Evolutionary conservation across 805 yeast species (phyloP).

Genomic region (Candida krabiensis): DNA sequence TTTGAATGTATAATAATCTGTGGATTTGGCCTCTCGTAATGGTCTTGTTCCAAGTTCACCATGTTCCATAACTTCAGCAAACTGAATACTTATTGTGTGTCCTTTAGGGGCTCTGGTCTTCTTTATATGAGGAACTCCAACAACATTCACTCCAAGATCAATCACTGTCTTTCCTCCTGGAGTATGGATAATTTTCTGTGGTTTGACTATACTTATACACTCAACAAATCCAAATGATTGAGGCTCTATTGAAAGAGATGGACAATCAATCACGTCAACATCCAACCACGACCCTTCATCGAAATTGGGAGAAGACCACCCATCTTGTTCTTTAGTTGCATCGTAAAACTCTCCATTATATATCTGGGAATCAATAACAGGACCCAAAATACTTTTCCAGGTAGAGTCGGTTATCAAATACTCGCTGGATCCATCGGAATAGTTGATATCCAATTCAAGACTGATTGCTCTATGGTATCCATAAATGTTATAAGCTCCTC

Average conservation of each 20-base stretch:
- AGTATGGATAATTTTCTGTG: constrained; percentile 15
- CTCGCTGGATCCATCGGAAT: constrained; percentile 15
- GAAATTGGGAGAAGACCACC: constrained; percentile 16
- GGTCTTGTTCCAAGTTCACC: constrained; percentile 28
- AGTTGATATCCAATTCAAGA: constrained; percentile 17
- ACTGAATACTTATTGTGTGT: constrained; percentile 17
- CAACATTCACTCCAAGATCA: constrained; percentile 29
- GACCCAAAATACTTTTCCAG: constrained; percentile 22
- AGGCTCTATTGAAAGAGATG: constrained; percentile 7
- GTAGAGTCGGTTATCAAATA: constrained; percentile 18
- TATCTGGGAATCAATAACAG: constrained; percentile 20
- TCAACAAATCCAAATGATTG: constrained; percentile 18
- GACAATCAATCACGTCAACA: constrained; percentile 8
- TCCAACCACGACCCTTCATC: constrained; percentile 9
- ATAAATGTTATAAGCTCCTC: constrained; percentile 23
- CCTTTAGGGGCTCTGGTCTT: constrained; percentile 17
- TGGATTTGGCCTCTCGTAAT: constrained; percentile 21
- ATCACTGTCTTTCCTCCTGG: constrained; percentile 22
- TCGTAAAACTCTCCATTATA: constrained; percentile 30
- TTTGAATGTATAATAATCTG: constrained; percentile 20
- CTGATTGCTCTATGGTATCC: constrained; percentile 22
- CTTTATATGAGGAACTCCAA: constrained; percentile 22
- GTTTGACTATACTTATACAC: constrained; percentile 15
- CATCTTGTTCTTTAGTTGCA: constrained; percentile 17
- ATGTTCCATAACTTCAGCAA: constrained; percentile 27